Percentiles rank a stretch among this genome's conserved stretches.
phyloP scores from a whole-genome alignment of 257 asterid species.

The Nicotiana knightiana region DNA sequence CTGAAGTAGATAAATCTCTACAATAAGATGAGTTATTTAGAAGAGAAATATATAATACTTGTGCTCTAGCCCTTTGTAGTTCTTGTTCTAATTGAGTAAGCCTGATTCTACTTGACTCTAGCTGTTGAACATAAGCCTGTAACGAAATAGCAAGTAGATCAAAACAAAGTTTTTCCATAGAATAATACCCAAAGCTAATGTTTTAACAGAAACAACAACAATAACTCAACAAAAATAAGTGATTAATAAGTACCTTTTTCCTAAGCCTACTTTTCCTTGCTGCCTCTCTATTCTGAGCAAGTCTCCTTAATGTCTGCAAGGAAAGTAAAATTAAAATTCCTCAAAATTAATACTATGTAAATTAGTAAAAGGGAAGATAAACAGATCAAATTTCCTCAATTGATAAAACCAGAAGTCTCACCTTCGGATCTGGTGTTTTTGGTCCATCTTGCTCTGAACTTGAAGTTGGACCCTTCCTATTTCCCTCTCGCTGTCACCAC shows the following conservation, averaged over 20 bases:
- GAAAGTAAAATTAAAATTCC: not conserved
- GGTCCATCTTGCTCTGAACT: conserved; percentile 71
- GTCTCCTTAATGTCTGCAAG: conserved; percentile 72
- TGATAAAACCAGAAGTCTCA: not conserved
- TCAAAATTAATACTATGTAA: not conserved
- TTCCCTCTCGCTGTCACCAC: conserved; percentile 67
- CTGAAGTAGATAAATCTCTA: not conserved
- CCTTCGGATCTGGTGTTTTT: conserved; percentile 90
- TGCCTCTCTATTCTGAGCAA: conserved; percentile 96
- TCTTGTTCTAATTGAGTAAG: conserved; percentile 78
- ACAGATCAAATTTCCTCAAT: not conserved
- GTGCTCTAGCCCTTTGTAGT: conserved; percentile 63
- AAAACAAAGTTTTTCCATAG: too few relatives aligned
- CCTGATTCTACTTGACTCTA: conserved; percentile 75
- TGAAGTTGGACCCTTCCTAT: conserved; percentile 57
- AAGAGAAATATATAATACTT: conserved; percentile 25
- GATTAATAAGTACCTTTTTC: conserved; percentile 47
- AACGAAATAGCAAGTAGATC: not conserved
- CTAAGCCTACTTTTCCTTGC: conserved; percentile 90
- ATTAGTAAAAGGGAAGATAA: not conserved
- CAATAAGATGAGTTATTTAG: not conserved
- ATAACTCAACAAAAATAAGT: not conserved
- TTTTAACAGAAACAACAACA: not conserved
- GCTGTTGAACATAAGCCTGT: conserved; percentile 93
- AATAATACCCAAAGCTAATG: not conserved